phyloP scores from a whole-genome alignment of 23 red algal species.

The Gracilaria domingensis region DNA sequence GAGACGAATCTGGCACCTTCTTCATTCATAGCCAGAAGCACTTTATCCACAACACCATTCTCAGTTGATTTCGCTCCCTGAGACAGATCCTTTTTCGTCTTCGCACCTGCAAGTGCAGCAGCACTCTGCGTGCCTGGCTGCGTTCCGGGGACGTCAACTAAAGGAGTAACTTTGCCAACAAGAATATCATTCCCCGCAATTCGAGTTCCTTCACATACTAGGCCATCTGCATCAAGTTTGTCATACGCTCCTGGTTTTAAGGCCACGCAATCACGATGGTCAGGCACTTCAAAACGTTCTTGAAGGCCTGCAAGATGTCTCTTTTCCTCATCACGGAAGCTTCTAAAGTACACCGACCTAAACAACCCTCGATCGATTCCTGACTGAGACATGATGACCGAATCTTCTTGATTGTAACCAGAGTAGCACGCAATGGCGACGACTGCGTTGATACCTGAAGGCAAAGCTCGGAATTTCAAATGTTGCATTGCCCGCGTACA shows the following conservation, averaged over 20 bases:
- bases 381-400: slow-evolving; percentile 95
- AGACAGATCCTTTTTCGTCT: slow-evolving; percentile 94
- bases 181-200: slow-evolving; percentile 89
- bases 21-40: slow-evolving; percentile 91
- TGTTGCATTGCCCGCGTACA: slow-evolving; percentile 96
- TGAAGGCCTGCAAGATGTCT: slow-evolving; percentile 77
- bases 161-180: slow-evolving; percentile 87
- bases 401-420: slow-evolving; percentile 99
- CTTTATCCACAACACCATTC: slow-evolving; percentile 94
- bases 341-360: slow-evolving; percentile 93
- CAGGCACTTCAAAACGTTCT: slow-evolving; percentile 85
- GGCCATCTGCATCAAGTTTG: slow-evolving; percentile 94
- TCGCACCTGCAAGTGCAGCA: slow-evolving; percentile 64
- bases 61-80: slow-evolving; percentile 92
- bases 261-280: slow-evolving; percentile 69
- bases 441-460: slow-evolving; percentile 98
- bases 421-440: slow-evolving; percentile 99
- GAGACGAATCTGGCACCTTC: slow-evolving; percentile 87
- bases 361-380: slow-evolving; percentile 96
- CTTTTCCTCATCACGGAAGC: slow-evolving; percentile 89
- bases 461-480: slow-evolving; percentile 96
- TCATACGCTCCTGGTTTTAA: slow-evolving; percentile 90
- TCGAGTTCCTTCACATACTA: slow-evolving; percentile 85
- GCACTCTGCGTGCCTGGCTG: slow-evolving; percentile 16
- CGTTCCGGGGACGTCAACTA: slow-evolving; percentile 44